Evolutionary conservation across 345 rosid species (phyloP).

Genomic region (Lagerstroemia speciosa): DNA sequence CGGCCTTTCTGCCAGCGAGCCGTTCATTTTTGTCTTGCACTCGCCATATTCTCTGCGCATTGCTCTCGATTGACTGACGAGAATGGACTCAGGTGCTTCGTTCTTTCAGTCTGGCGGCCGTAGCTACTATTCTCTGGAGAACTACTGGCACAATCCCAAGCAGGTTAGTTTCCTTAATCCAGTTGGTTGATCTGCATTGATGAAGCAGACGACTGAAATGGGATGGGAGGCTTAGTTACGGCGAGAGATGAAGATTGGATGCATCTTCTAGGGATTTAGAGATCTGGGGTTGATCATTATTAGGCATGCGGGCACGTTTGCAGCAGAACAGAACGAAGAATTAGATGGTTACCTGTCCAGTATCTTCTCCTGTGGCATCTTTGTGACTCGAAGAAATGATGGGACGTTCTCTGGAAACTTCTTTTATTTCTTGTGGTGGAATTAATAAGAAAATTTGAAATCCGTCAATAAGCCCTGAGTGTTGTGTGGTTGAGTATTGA

Average conservation of each 20-base stretch:
- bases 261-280: background rate
- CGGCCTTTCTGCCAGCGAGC: background rate
- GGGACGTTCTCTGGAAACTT: background rate
- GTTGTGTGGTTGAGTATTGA: background rate
- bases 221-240: background rate
- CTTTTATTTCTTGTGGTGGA: background rate
- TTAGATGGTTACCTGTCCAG: background rate
- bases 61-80: background rate
- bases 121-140: background rate
- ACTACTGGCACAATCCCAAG: constrained; percentile 73
- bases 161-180: constrained; percentile 29
- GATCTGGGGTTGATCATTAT: too few relatives aligned
- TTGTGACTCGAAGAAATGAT: background rate
- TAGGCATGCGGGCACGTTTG: background rate
- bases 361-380: background rate
- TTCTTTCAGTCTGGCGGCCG: constrained; percentile 50
- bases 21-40: background rate
- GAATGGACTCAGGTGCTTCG: constrained; percentile 76
- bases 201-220: background rate
- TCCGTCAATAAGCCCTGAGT: too few relatives aligned
- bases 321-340: background rate
- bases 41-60: background rate
- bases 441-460: background rate
- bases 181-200: background rate
- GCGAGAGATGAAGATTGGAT: background rate